Evolutionary conservation across 2,329 filamentous ascomycete genomes (phyloP).

Genomic region (Pezicula carpinea): DNA sequence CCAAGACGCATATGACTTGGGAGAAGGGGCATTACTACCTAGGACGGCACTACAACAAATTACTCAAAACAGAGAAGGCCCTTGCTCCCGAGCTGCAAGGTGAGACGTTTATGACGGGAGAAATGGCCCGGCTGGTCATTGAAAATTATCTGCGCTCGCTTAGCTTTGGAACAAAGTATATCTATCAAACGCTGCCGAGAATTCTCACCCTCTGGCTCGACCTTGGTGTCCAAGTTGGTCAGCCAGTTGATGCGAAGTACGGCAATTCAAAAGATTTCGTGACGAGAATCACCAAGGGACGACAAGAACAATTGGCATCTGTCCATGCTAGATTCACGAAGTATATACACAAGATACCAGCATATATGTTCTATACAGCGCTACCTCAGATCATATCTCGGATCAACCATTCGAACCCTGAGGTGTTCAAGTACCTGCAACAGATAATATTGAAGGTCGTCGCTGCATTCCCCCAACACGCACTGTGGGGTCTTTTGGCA

Average conservation of each 20-base stretch:
- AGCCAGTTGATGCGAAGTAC: conserved; percentile 45
- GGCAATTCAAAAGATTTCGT: conserved; percentile 40
- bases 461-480: conserved; percentile 80
- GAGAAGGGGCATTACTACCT: conserved; percentile 98
- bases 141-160: conserved; percentile 90
- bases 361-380: conserved; percentile 75
- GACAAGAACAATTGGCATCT: conserved; percentile 61
- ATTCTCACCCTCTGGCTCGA: conserved; percentile 93
- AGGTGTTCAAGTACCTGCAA: conserved; percentile 72
- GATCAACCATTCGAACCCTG: conserved; percentile 78
- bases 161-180: conserved; percentile 86
- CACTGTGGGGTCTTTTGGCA: conserved; percentile 85
- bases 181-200: conserved; percentile 90
- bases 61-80: conserved; percentile 81
- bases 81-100: conserved; percentile 73
- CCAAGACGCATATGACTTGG: conserved; percentile 69
- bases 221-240: conserved; percentile 71
- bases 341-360: conserved; percentile 67
- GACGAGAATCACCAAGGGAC: conserved; percentile 47
- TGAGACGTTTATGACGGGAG: conserved; percentile 72
- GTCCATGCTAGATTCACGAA: conserved; percentile 75
- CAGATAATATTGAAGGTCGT: conserved; percentile 85
- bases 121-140: conserved; percentile 82
- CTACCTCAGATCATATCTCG: conserved; percentile 93
- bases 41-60: conserved; percentile 94